phyloP scores from a whole-genome alignment of 306 rosid genomes.

The Vigna reflexopilosa region DNA sequence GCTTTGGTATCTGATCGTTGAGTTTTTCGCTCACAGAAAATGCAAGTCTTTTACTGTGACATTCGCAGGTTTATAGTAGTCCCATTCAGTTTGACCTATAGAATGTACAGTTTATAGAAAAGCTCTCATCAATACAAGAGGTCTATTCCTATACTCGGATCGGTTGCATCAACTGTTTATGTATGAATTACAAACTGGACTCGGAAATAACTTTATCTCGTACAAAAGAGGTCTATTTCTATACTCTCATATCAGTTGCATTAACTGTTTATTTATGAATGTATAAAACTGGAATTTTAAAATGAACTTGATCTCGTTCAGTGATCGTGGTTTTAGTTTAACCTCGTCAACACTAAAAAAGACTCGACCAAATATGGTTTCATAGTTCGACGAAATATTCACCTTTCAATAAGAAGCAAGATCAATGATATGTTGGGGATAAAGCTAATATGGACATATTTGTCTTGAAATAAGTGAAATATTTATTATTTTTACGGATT shows the following conservation, averaged over 20 bases:
- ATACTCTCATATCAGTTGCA: slow-evolving; percentile 44
- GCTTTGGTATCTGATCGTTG: slow-evolving; percentile 67
- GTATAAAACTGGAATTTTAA: slow-evolving; percentile 33
- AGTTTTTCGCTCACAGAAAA: slow-evolving; percentile 42
- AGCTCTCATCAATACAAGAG: slow-evolving; percentile 59
- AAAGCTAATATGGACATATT: no score
- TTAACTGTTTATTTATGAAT: slow-evolving; percentile 38
- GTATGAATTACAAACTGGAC: slow-evolving; percentile 32
- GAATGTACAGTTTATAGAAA: slow-evolving; percentile 69
- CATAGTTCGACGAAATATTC: no score
- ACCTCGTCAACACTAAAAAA: background rate
- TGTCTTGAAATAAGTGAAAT: no score
- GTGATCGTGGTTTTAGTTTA: slow-evolving; percentile 33
- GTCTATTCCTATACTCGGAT: slow-evolving; percentile 45
- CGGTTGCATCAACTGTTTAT: slow-evolving; percentile 42
- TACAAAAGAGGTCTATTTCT: slow-evolving; percentile 48
- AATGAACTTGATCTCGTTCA: slow-evolving; percentile 24
- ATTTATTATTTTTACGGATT: no score
- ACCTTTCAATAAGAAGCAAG: no score
- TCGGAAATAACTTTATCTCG: slow-evolving; percentile 32
- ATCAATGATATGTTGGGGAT: no score
- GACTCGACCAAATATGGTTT: background rate
- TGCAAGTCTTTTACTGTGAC: slow-evolving; percentile 51
- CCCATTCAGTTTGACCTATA: slow-evolving; percentile 52
- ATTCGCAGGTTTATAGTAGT: slow-evolving; percentile 54